Evolutionary conservation across 2,329 filamentous ascomycete genomes (phyloP).

Genomic region (Penicillium sp.): DNA sequence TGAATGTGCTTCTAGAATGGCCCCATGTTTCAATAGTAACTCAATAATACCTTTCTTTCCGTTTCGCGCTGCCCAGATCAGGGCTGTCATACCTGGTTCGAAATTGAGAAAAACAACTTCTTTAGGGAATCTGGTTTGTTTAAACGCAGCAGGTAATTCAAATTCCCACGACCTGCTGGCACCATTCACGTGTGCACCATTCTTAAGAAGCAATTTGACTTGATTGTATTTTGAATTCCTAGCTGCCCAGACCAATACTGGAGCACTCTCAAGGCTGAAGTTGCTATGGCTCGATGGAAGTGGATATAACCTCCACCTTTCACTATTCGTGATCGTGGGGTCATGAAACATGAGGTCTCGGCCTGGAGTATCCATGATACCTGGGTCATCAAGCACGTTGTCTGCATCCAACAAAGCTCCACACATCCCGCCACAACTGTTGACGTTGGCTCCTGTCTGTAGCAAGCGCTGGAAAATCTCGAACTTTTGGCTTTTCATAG

Average conservation of each 20-base stretch:
- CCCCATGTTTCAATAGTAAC: constrained; percentile 4
- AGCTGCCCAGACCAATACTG: not conserved
- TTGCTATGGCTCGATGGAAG: too few relatives aligned
- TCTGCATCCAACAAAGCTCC: not conserved
- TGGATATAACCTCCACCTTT: not conserved
- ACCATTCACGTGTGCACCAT: not conserved
- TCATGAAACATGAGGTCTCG: too few relatives aligned
- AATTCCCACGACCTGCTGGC: not conserved
- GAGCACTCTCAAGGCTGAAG: not conserved
- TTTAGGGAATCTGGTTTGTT: too few relatives aligned
- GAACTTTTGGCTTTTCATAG: not conserved
- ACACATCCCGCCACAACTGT: not conserved
- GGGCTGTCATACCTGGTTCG: constrained; percentile 3
- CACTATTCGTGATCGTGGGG: too few relatives aligned
- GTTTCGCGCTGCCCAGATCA: constrained; percentile 3
- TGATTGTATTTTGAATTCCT: not conserved
- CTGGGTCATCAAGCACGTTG: not conserved
- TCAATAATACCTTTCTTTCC: constrained; percentile 1
- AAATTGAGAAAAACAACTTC: not conserved
- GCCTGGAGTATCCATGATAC: too few relatives aligned
- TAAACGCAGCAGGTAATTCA: not conserved
- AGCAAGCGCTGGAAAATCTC: not conserved
- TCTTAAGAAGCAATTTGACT: not conserved
- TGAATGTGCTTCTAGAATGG: not conserved
- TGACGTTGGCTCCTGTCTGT: not conserved